phyloP scores from a whole-genome alignment of 306 rosid species.

The Cucurbita ficifolia region DNA sequence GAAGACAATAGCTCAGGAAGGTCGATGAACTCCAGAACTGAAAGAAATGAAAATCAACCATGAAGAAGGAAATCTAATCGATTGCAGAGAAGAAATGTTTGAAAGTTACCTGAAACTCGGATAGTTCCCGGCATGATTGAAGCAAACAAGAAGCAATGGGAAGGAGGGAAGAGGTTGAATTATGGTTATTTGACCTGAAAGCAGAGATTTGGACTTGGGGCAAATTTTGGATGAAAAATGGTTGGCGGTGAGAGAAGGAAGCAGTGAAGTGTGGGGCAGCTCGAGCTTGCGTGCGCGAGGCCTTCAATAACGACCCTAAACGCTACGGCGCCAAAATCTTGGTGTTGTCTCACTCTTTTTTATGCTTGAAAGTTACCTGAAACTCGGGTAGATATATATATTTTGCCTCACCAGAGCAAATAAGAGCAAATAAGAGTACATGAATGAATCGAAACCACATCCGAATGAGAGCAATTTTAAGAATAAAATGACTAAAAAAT shows the following conservation, averaged over 20 bases:
- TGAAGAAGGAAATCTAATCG: slow-evolving; percentile 6
- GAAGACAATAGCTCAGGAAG: slow-evolving; percentile 37
- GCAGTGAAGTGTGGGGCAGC: background rate
- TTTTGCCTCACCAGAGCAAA: too few relatives aligned
- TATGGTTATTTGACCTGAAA: background rate
- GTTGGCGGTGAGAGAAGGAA: background rate
- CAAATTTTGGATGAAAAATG: slow-evolving; percentile 1
- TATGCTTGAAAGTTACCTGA: too few relatives aligned
- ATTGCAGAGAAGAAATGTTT: slow-evolving; percentile 2
- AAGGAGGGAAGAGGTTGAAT: background rate
- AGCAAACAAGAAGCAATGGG: slow-evolving; percentile 1
- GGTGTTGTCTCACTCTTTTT: background rate
- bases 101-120: slow-evolving; percentile 56
- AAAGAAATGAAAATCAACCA: slow-evolving; percentile 1
- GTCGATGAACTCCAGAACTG: slow-evolving; percentile 60
- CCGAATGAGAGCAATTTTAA: too few relatives aligned
- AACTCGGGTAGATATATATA: too few relatives aligned
- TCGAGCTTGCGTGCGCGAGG: background rate
- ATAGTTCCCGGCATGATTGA: slow-evolving; percentile 84
- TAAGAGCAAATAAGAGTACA: too few relatives aligned
- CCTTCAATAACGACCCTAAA: background rate
- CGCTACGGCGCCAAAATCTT: background rate
- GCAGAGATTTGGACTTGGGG: background rate
- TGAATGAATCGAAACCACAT: too few relatives aligned
- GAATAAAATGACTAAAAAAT: too few relatives aligned